Evolutionary conservation across 352 stramenopile genomes (phyloP), one percentile per base, ranked within the genome.

Genomic region (Thalassiosira hispida): DNA sequence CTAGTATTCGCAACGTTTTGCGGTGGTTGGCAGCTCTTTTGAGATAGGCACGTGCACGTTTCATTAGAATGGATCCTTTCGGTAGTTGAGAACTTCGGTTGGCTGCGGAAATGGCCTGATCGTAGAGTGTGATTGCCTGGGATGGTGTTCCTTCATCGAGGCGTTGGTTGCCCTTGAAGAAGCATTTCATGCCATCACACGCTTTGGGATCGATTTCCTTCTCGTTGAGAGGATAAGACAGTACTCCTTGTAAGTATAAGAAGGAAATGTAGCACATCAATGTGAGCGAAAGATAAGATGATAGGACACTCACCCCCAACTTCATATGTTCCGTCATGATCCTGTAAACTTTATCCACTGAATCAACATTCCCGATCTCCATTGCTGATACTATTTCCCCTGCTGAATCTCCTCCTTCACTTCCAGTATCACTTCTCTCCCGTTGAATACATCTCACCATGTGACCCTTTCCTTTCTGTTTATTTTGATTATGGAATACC

Each of bases 341-440:
- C 12, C 85, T 83, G 38, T 90, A 92, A 0, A 91, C 82, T 67
- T 92, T 92, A n/a, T 92, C 88, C 2, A 93, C 79, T 11, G 84
- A 89, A 78, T 93, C 81, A 9, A 93, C 86, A 76, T 88, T 90
- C 9, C n/a, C 73, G 7, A 90, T 67, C 67, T 90, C 87, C 25
- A 91, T 73, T 38, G 57, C 64, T 38, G 60, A 75, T 67, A 71
- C 1, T 60, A 66, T 65, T 27, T 67, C 62, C 20, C 49, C 53
- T 14, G 22, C 40, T 18, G 40, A 64, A 27, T 78, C 38, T 33
- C 57, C 29, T 18, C 76, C 53, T 12, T 80, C 68, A 46, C 51
- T 68, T 25, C 25, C 29, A 49, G 31, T 18, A 51, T 3, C 56
- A 52, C 20, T 52, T 31, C 33, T n/a, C 5, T 33, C 52, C n/a